phyloP scores from a whole-genome alignment of 768 basidiomycete species.

The Lactarius hatsudake region DNA sequence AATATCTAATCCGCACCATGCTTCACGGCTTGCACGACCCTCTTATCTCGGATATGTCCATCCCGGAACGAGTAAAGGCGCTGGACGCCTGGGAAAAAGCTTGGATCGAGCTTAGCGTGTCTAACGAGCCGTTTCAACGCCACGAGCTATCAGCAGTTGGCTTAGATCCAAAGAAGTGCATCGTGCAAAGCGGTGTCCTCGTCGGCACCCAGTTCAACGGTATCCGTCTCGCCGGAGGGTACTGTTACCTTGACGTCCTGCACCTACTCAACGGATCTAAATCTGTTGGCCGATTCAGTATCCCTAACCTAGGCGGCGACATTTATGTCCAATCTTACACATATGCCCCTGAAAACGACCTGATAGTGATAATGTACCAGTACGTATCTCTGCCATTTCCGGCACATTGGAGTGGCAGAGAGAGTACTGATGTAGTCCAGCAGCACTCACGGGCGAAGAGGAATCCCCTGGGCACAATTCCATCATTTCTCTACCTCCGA shows the following conservation, averaged over 20 bases:
- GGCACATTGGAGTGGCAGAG: not conserved
- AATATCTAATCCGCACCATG: slow-evolving; percentile 21
- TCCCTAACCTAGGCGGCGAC: slow-evolving; percentile 11
- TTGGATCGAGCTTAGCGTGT: slow-evolving; percentile 9
- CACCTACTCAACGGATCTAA: not conserved
- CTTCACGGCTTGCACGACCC: slow-evolving; percentile 15
- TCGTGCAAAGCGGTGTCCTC: slow-evolving; percentile 12
- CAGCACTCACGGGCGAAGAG: not conserved
- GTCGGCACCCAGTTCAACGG: slow-evolving; percentile 3
- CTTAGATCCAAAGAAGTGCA: slow-evolving; percentile 1
- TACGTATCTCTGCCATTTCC: not conserved
- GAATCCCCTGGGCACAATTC: not conserved
- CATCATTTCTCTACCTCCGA: slow-evolving; percentile 21
- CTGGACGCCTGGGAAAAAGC: slow-evolving; percentile 19
- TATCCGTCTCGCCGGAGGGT: not conserved
- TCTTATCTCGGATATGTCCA: slow-evolving; percentile 6
- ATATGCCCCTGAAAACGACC: slow-evolving; percentile 16
- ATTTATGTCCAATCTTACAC: slow-evolving; percentile 11
- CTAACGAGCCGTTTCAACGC: slow-evolving; percentile 1
- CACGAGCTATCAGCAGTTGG: slow-evolving; percentile 1
- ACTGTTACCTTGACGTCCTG: slow-evolving; percentile 13
- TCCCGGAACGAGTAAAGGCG: slow-evolving; percentile 6
- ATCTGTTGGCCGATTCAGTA: not conserved
- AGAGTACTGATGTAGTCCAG: not conserved
- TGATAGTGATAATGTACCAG: slow-evolving; percentile 12